Evolutionary conservation across 2,329 filamentous ascomycete genomes (phyloP).

Genomic region (Pyrenophora seminiperda): DNA sequence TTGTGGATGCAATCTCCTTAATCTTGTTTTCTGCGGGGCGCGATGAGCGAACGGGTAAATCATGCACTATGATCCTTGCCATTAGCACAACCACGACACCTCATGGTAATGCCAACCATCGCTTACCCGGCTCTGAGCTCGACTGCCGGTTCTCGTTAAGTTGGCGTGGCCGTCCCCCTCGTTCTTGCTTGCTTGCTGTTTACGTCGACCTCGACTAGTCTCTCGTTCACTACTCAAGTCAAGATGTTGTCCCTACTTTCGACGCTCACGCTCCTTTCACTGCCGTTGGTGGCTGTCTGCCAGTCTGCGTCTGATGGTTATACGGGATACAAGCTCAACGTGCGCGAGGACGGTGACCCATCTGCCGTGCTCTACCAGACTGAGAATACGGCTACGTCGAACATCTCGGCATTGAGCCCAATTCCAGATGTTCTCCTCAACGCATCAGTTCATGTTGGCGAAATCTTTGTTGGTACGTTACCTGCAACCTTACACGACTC

Average conservation of each 20-base stretch:
- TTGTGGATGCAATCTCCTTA: constrained; percentile 30
- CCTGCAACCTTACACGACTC: too few species aligned
- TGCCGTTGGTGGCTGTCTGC: constrained; percentile 42
- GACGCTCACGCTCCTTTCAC: constrained; percentile 36
- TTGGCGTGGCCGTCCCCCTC: constrained; percentile 16
- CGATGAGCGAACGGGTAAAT: constrained; percentile 15
- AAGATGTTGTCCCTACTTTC: constrained; percentile 36
- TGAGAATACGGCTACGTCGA: constrained; percentile 53
- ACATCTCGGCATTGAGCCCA: constrained; percentile 49
- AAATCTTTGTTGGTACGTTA: constrained; percentile 57
- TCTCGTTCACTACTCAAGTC: constrained; percentile 13
- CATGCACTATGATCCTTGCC: constrained; percentile 33
- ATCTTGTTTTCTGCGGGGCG: constrained; percentile 31
- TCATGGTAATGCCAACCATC: constrained; percentile 25
- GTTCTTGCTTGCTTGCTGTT: constrained; percentile 23
- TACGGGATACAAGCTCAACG: constrained; percentile 60
- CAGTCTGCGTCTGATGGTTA: constrained; percentile 56
- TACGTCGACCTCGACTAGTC: constrained; percentile 32
- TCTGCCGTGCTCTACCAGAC: constrained; percentile 61
- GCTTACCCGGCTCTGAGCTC: constrained; percentile 7
- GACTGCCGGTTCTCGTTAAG: constrained; percentile 23
- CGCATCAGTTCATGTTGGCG: constrained; percentile 61
- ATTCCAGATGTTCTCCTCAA: constrained; percentile 66
- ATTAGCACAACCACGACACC: constrained; percentile 26
- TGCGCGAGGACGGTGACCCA: constrained; percentile 55